These are phyloP conservation scores for Cladosporium phlei DNA, from an alignment of 2,329 filamentous ascomycete species.

Conservation along the genomic window DNA sequence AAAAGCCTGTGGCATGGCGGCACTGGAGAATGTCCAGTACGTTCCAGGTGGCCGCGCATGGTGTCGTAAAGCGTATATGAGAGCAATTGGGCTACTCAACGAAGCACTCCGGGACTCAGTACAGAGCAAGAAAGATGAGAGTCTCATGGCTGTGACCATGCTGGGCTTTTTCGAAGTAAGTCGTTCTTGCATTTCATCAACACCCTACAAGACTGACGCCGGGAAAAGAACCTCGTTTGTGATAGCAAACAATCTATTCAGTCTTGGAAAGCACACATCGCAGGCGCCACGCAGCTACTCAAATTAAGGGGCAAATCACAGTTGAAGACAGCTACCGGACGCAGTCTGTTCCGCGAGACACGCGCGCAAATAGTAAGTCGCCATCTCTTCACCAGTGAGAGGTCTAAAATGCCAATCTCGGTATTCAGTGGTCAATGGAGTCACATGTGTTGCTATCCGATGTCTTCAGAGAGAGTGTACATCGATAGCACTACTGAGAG, in stretches of 20 bases:
- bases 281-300: constrained; percentile 33
- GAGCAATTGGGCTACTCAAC: constrained; percentile 33
- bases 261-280: constrained; percentile 38
- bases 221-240: constrained; percentile 25
- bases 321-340: constrained; percentile 24
- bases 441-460: too few species aligned
- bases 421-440: too few species aligned
- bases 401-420: too few species aligned
- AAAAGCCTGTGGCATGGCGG: constrained; percentile 30
- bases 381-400: too few species aligned
- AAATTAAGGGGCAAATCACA: constrained; percentile 29
- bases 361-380: constrained; percentile 22
- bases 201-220: too few species aligned
- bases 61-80: constrained; percentile 24
- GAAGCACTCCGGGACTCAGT: constrained; percentile 28
- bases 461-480: too few species aligned
- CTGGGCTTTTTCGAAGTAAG: constrained; percentile 35
- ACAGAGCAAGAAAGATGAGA: constrained; percentile 29
- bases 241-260: constrained; percentile 28
- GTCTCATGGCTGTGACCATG: constrained; percentile 33
- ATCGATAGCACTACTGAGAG: too few species aligned
- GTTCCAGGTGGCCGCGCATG: constrained; percentile 22
- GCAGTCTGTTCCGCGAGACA: constrained; percentile 28
- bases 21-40: constrained; percentile 26
- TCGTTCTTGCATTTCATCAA: constrained; percentile 15